Evolutionary conservation across 2,329 filamentous ascomycete species (phyloP), one percentile per base, ranked within the genome.

Genomic region (Aspergillus fructus): DNA sequence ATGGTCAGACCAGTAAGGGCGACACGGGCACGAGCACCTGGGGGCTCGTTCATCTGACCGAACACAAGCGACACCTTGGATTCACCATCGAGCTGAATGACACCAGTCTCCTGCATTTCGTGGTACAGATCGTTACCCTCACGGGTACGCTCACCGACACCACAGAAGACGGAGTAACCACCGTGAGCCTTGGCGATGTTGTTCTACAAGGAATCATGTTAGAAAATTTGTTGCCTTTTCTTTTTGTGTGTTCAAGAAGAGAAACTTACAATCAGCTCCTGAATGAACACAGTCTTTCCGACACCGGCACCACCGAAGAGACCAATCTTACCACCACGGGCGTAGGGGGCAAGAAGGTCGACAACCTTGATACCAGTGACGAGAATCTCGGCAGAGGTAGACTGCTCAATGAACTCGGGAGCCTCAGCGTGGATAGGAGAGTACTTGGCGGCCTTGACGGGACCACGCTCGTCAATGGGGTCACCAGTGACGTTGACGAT

Each of bases 61-160:
- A 99, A 99, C 70, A 99, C 94, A 70, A 99, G 85, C 66, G 94
- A 91, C 84, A 97, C 94, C 89, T 99, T 99, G 80, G 94, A 97
- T 75, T 97, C 93, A 81, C 94, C 94, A 67, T 99, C 94, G 68
- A 99, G 91, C 82, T 99, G 88, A 82, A 99, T 99, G 86, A 99
- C 94, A 76, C 90, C 91, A 70, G 94, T 99, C 85, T 99, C 93
- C 86, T 97, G 94, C 94, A 99, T 99, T 88, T 99, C 94, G 84
- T 99, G 93, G 89, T 99, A 99, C 86, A 99, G 82, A 89, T 99
- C 94, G 88, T 99, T 99, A 87, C 94, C 94, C 89, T 99, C 94
- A 91, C 94, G 94, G 78, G 94, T 99, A 86, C 94, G 93, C 89
- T 99, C 94, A 80, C 94, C 94, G 82, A 99, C 94, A 93, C 94